These are phyloP conservation scores for Cytospora piceicola DNA, from an alignment of 2,329 filamentous ascomycete species.

Conservation along the genomic window DNA sequence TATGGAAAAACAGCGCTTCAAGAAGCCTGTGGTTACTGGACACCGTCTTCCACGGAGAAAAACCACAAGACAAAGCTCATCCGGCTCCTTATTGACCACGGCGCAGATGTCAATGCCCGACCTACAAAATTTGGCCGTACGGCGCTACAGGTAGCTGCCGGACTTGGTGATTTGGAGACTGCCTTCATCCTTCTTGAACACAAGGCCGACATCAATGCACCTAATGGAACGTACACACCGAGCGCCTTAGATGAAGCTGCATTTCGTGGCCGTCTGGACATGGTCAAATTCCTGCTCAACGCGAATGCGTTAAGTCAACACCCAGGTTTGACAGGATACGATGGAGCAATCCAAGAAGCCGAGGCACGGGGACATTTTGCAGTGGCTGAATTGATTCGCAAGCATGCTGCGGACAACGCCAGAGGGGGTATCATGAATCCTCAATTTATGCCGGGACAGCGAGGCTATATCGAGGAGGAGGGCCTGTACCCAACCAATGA, in stretches of 20 bases:
- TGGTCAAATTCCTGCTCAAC: constrained; percentile 2
- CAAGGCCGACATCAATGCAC: background rate
- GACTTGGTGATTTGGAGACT: background rate
- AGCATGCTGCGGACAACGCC: background rate
- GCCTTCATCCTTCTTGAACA: constrained; percentile 1
- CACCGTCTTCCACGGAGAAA: no score
- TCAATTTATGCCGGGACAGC: background rate
- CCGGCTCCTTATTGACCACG: background rate
- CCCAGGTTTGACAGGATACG: background rate
- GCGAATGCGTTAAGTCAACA: background rate
- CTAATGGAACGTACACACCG: no score
- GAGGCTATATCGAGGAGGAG: background rate
- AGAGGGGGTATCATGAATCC: background rate
- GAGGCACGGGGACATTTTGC: background rate
- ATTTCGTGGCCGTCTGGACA: background rate
- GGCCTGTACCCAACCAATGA: background rate
- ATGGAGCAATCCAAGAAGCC: background rate
- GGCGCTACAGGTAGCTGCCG: background rate
- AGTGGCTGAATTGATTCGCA: background rate
- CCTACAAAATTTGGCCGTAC: background rate
- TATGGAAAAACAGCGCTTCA: no score
- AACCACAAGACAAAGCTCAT: background rate
- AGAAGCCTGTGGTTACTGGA: no score
- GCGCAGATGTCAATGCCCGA: background rate
- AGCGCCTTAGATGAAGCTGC: background rate